Evolutionary conservation across 331 rosid species (phyloP).

Genomic region (Telfairia occidentalis): DNA sequence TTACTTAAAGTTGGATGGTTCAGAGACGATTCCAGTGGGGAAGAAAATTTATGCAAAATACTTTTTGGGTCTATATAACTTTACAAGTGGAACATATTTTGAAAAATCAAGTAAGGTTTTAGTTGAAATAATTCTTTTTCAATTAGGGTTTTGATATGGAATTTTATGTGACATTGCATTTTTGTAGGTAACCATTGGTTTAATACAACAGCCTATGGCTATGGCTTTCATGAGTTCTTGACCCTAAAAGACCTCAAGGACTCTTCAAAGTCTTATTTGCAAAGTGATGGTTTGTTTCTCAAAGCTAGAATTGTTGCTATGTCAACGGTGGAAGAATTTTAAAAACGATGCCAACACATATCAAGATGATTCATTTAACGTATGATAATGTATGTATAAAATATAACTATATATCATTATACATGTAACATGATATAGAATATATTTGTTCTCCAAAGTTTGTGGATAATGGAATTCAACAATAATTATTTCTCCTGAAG

Average conservation of each 20-base stretch:
- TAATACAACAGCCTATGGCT: background rate
- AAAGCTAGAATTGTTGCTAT: slow-evolving; percentile 4
- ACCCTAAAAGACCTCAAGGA: background rate
- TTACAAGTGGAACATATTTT: background rate
- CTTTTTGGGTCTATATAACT: background rate
- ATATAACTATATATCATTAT: too few relatives aligned
- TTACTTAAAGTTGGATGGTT: background rate
- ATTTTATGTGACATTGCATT: background rate
- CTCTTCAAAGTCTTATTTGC: background rate
- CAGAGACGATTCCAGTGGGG: background rate
- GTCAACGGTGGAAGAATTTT: background rate
- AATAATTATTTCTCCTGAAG: background rate
- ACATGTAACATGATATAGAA: background rate
- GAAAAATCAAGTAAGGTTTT: background rate
- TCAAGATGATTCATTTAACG: background rate
- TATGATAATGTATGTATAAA: background rate
- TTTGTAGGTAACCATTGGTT: slow-evolving; percentile 5
- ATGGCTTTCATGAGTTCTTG: background rate
- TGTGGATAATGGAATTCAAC: too few relatives aligned
- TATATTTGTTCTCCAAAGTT: background rate
- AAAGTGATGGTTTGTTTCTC: background rate
- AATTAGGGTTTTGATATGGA: too few relatives aligned
- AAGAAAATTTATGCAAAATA: slow-evolving; percentile 10
- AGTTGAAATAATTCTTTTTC: background rate
- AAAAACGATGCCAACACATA: background rate